Evolutionary conservation across 331 rosid genomes (phyloP).

Genomic region (Quercus lobata): DNA sequence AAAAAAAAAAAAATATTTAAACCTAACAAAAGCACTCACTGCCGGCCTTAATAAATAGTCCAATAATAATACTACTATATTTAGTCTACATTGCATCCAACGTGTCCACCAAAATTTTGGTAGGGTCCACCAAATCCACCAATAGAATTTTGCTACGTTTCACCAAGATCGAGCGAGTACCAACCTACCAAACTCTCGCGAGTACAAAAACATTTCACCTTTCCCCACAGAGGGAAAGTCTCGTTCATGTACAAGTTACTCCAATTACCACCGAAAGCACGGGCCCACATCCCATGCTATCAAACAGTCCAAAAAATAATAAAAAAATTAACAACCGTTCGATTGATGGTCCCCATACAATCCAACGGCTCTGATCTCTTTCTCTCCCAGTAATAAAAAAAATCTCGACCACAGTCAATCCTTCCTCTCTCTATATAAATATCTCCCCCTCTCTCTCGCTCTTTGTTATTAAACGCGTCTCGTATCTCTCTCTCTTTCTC

Average conservation of each 20-base stretch:
- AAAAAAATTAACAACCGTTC: neutral
- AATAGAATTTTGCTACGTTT: neutral
- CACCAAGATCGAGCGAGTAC: neutral
- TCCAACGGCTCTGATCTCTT: neutral
- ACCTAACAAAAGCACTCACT: no score
- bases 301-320: neutral
- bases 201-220: neutral
- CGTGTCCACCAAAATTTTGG: neutral
- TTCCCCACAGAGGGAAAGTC: conserved; percentile 13
- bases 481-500: conserved; percentile 1
- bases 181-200: neutral
- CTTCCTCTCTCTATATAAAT: no score
- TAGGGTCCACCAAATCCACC: neutral
- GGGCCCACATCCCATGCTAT: neutral
- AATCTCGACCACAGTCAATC: no score
- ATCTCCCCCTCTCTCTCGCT: no score
- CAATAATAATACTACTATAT: no score
- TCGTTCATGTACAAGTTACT: conserved; percentile 8
- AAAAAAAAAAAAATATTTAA: no score
- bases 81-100: no score
- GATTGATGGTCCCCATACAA: neutral
- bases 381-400: neutral
- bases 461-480: neutral
- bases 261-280: neutral
- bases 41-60: no score